phyloP scores from a whole-genome alignment of 2,329 filamentous ascomycete species.

The Aspergillus felis region DNA sequence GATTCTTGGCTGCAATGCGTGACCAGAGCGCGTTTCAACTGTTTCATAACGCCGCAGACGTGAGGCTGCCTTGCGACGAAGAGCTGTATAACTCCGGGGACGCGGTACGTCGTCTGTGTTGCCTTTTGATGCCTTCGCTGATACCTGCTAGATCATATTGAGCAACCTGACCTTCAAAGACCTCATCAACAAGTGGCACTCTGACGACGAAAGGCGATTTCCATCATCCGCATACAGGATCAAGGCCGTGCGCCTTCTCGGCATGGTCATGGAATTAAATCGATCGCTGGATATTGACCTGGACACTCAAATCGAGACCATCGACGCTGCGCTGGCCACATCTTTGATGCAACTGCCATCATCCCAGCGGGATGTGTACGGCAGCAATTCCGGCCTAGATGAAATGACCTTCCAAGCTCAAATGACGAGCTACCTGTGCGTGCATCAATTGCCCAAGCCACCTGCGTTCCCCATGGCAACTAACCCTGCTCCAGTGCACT shows the following conservation, averaged over 20 bases:
- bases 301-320: conserved; percentile 41
- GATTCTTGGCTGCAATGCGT: conserved; percentile 68
- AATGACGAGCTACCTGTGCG: conserved; percentile 27
- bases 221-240: conserved; percentile 80
- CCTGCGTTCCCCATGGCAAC: not conserved
- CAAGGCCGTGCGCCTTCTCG: conserved; percentile 68
- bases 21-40: conserved; percentile 14
- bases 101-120: conserved; percentile 5
- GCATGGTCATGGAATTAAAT: conserved; percentile 56
- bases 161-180: conserved; percentile 50
- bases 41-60: conserved; percentile 52
- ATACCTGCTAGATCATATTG: conserved; percentile 49
- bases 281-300: conserved; percentile 16
- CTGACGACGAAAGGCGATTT: conserved; percentile 61
- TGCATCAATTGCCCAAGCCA: not conserved
- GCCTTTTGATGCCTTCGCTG: not conserved
- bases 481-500: conserved; percentile 30
- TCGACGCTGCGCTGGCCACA: conserved; percentile 49
- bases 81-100: conserved; percentile 41
- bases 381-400: conserved; percentile 64
- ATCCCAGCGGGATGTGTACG: conserved; percentile 61
- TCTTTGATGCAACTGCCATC: conserved; percentile 70
- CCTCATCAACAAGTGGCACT: conserved; percentile 59
- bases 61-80: conserved; percentile 73
- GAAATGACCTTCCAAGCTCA: conserved; percentile 45